Base-by-base conservation (phyloP, 1,284 basidiomycete species). In the Irpex lacteus region DNA sequence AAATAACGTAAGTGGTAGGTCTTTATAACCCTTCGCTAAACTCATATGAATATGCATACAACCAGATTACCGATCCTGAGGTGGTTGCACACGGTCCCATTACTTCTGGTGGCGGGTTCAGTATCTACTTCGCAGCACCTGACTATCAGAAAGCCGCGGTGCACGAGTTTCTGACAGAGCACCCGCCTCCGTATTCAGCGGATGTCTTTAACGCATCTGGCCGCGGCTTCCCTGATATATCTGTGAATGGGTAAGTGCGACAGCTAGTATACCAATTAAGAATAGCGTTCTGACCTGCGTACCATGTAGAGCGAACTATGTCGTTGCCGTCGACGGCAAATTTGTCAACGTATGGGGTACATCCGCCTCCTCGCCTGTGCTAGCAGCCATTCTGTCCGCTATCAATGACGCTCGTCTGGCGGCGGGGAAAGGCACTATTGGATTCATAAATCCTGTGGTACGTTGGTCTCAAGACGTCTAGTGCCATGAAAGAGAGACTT, bases 361-460 rank as follows among this genome's bases (percentile, higher is more conserved):
- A 76, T 77, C 62, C 68, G 74, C 63, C 54, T 67, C 57, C 47
- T 64, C 37, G 64, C 71, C 71, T 21, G 75, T 84, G 1, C 84
- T 86, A 63, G 80, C 84, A 34, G 81, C 76, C 11, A 74, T 91
- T 60, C 70, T 90, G 3, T 77, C 85, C 2, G 78, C 90, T 66
- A 73, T 90, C 62, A 91, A 91, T 68, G 88, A 90, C 68, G 81
- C 78, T 4, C 78, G 81, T 13, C 68, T 84, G 15, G 70, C 70
- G 2, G 74, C 73, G 5, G 79, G 81, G 0, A 78, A 78, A 66
- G 65, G 76, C 5, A 62, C 83, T 15, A 75, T 88, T 11, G 87
- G 86, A 0, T 89, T 88, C 74, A 73, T 89, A 60, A 89, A 89
- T 70, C 86, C 85, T 4, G 77, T 84, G 64, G 49, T 88, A 26